phyloP scores from a whole-genome alignment of 345 rosid genomes.

The Salix udensis region DNA sequence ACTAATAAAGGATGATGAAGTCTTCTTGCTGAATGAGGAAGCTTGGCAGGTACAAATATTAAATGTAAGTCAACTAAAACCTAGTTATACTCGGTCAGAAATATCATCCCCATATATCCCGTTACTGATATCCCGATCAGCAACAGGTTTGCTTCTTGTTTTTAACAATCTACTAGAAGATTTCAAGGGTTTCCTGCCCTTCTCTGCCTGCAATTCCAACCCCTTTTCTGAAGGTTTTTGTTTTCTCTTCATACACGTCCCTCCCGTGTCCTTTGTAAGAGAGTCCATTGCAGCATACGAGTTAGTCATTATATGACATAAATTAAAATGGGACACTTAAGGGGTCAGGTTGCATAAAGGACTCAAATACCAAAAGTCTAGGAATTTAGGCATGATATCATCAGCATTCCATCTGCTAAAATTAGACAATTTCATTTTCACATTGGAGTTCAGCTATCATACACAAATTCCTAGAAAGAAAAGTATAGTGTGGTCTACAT shows the following conservation, averaged over 20 bases:
- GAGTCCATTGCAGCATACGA: conserved; percentile 19
- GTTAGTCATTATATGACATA: neutral
- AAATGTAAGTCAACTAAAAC: neutral
- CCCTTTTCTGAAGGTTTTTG: conserved; percentile 95
- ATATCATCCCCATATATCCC: conserved; percentile 46
- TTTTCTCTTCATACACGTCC: conserved; percentile 60
- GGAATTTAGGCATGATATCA: no score
- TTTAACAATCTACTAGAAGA: conserved; percentile 55
- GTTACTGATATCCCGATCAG: conserved; percentile 50
- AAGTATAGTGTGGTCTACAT: neutral
- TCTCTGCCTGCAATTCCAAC: conserved; percentile 80
- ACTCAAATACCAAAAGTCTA: neutral
- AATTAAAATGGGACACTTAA: neutral
- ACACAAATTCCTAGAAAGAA: neutral
- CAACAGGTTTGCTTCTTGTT: conserved; percentile 46
- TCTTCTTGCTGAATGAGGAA: neutral
- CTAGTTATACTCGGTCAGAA: conserved; percentile 38
- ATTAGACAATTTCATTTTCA: neutral
- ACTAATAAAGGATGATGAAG: neutral
- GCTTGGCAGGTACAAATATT: neutral
- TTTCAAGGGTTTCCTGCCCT: conserved; percentile 65
- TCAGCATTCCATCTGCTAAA: neutral
- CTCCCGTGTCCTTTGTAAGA: conserved; percentile 72
- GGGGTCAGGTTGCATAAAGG: neutral
- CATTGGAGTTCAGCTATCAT: neutral